Base-by-base conservation (phyloP, 1,139 yeast genomes). In the Tardiomyces depauwii region DNA sequence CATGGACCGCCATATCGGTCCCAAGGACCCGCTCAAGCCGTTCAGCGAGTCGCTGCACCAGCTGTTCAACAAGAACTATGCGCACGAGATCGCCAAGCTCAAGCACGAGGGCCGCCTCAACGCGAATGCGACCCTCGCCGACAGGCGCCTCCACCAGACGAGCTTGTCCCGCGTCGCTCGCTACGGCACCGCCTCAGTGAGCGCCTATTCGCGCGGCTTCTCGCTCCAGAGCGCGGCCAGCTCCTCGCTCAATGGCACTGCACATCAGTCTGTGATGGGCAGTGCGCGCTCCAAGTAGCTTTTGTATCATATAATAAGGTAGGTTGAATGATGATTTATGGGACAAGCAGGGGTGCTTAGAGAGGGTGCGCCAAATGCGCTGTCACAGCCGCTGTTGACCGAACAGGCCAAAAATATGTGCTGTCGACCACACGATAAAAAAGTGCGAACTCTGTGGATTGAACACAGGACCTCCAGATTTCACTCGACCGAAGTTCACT, bases 11-110 rank as follows among this genome's bases (percentile, higher is more conserved):
- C 69, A 84, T 52, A 73, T 83, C n/a, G 16, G 16, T 5, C 16
- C 36, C 16, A 76, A 85, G 1, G 64, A 72, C 1, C 60, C 70
- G 14, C 69, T 83, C 69, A 74, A 69, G 53, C 73, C 75, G 1
- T 74, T 87, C 28, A 95, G 87, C 58, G 76, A 76, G 21, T 76
- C 80, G 16, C 68, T 87, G 63, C 76, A 79, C 33, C 77, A 74
- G 45, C 66, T 86, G 50, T 86, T 76, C 64, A 72, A 72, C 56
- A 75, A 75, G 67, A 85, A 86, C 61, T 87, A 86, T 64, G 68
- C 70, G 38, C 75, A 70, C 9, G 96, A 87, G 57, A 79, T 87
- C 48, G 21, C 18, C 36, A 4, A 10, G 16, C 36, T 30, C 36
- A 30, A 30, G 36, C 16, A 12, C 10, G 36, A 30, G 36, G 36